phyloP scores from a whole-genome alignment of 2,329 filamentous ascomycete species.

The Penicillium corylophilum region DNA sequence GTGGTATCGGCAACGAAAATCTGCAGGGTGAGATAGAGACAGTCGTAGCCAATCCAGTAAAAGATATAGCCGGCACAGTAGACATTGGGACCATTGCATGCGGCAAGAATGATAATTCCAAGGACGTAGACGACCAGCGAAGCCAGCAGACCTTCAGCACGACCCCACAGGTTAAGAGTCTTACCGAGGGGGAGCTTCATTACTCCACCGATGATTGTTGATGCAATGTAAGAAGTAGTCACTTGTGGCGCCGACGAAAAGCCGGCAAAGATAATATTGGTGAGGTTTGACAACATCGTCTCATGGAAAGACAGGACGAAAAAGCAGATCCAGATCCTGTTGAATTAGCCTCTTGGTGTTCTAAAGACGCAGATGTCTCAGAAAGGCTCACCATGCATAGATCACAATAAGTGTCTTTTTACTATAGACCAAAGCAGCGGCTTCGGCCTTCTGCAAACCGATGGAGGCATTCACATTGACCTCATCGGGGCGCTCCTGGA shows the following conservation, averaged over 20 bases:
- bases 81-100: not conserved
- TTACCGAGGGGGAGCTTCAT: not conserved
- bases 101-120: not conserved
- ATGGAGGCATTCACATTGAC: not conserved
- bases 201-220: not conserved
- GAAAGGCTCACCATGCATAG: not conserved
- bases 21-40: constrained; percentile 55
- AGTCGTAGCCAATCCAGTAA: constrained; percentile 59
- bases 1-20: constrained; percentile 66
- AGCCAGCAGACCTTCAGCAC: not conserved
- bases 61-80: constrained; percentile 58
- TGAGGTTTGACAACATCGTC: not conserved
- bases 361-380: not conserved
- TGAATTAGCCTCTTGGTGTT: not conserved
- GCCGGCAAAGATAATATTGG: not conserved
- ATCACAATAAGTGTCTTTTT: not conserved
- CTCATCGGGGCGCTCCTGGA: not conserved
- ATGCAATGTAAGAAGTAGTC: not conserved
- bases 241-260: not conserved
- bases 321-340: not conserved
- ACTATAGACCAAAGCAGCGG: not conserved
- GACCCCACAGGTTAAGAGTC: not conserved
- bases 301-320: not conserved
- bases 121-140: not conserved
- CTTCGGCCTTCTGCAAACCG: not conserved